Conservation (phyloP, 129 eudicot species). For the Flaveria ramosissima region DNA sequence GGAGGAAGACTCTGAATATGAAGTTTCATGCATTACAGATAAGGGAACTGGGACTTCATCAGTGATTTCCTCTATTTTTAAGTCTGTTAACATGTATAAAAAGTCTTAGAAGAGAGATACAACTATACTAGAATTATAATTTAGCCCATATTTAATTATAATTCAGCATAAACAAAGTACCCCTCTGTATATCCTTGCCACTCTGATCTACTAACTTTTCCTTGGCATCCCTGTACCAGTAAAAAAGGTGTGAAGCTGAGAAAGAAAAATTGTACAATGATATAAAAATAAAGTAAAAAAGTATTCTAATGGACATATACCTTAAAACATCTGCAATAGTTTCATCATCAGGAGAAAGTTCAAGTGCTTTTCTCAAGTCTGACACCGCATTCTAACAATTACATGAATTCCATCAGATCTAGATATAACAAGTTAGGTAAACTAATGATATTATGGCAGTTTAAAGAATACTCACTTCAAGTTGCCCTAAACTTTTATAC, state of each 20-base stretch:
- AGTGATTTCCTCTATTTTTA: conserved; percentile 79
- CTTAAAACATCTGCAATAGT: conserved; percentile 85
- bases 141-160: conserved; percentile 7
- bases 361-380: conserved; percentile 74
- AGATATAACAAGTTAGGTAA: conserved; percentile 1
- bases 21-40: conserved; percentile 41
- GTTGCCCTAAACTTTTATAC: conserved; percentile 63
- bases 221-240: conserved; percentile 55
- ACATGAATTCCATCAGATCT: conserved; percentile 21
- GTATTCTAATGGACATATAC: conserved; percentile 36
- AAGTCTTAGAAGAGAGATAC: conserved; percentile 2
- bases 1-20: conserved; percentile 33
- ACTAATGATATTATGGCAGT: conserved; percentile 4
- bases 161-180: conserved; percentile 33
- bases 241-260: neutral
- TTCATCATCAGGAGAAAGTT: conserved; percentile 91
- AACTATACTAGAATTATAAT: neutral
- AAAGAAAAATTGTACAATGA: neutral
- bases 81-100: conserved; percentile 40
- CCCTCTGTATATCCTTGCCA: conserved; percentile 46
- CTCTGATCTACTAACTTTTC: conserved; percentile 55
- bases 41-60: conserved; percentile 55
- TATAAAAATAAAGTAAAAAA: neutral
- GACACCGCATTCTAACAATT: conserved; percentile 64
- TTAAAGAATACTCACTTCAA: conserved; percentile 57